These are phyloP conservation scores for Diatrype stigma DNA, from an alignment of 2,329 filamentous ascomycete species.

Conservation along the genomic window DNA sequence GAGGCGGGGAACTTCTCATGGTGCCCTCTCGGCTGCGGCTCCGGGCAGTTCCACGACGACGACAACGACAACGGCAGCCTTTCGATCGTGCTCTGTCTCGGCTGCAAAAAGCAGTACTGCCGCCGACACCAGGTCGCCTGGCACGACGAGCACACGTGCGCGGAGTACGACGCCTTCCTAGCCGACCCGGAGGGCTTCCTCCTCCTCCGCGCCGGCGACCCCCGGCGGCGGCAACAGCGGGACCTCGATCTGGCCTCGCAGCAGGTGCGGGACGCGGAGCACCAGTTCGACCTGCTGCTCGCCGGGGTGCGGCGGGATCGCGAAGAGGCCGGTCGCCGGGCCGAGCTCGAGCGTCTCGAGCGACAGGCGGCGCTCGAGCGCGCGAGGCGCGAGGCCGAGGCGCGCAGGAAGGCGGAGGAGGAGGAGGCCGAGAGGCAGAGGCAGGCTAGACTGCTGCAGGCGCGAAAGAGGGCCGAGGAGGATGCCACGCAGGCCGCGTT, in stretches of 20 bases:
- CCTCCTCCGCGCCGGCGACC: constrained; percentile 35
- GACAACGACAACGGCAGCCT: constrained; percentile 23
- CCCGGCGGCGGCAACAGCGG: constrained; percentile 40
- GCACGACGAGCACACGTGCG: constrained; percentile 38
- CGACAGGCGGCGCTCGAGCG: constrained; percentile 6
- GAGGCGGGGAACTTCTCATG: constrained; percentile 44
- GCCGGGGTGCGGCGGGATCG: constrained; percentile 5
- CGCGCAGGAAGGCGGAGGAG: constrained; percentile 19
- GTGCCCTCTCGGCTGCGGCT: constrained; percentile 49
- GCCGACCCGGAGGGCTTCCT: constrained; percentile 35
- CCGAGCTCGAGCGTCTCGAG: constrained; percentile 20
- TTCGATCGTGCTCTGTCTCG: constrained; percentile 38
- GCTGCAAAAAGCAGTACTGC: constrained; percentile 38
- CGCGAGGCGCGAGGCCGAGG: constrained; percentile 2
- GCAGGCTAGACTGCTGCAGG: no score
- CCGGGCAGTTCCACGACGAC: constrained; percentile 46
- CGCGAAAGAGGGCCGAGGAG: constrained; percentile 18
- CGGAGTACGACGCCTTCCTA: constrained; percentile 37
- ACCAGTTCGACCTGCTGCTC: constrained; percentile 29
- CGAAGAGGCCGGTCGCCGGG: constrained; percentile 23
- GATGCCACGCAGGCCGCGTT: constrained; percentile 18
- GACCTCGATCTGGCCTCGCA: constrained; percentile 33
- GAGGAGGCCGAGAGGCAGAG: constrained; percentile 22
- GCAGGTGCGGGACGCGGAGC: constrained; percentile 33
- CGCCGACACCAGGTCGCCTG: constrained; percentile 37